Evolutionary conservation across 768 basidiomycete species (phyloP).

Genomic region (Termitomyces titanicus): DNA sequence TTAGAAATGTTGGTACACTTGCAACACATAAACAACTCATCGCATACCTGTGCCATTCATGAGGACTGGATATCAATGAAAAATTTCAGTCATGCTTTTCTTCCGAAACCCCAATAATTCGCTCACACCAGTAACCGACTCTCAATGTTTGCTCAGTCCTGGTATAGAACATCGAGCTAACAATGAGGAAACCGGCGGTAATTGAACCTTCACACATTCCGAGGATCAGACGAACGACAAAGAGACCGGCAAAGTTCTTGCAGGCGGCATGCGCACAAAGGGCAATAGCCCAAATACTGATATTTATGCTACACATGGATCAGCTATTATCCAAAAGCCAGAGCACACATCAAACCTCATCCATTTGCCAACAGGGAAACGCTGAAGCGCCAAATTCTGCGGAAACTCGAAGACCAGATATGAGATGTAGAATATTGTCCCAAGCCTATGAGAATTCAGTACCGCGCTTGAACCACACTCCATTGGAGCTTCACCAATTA

Average conservation of each 20-base stretch:
- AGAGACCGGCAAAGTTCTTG: constrained; percentile 62
- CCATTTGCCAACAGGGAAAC: constrained; percentile 77
- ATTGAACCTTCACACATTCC: constrained; percentile 72
- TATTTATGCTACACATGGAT: constrained; percentile 46
- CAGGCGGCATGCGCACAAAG: constrained; percentile 66
- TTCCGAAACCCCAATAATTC: not conserved
- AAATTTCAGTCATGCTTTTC: not conserved
- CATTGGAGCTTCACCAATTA: constrained; percentile 45
- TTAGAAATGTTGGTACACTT: constrained; percentile 16
- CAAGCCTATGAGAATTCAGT: constrained; percentile 46
- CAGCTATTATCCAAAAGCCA: not conserved
- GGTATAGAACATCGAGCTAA: constrained; percentile 78
- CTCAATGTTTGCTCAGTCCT: constrained; percentile 64
- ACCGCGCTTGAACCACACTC: not conserved
- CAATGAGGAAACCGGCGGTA: constrained; percentile 75
- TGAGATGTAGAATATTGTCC: constrained; percentile 71
- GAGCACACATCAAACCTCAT: constrained; percentile 50
- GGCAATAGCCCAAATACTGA: constrained; percentile 62
- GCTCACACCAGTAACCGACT: constrained; percentile 76
- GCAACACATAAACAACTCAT: not conserved
- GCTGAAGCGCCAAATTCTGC: constrained; percentile 67
- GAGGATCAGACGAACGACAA: constrained; percentile 59
- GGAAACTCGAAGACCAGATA: constrained; percentile 73
- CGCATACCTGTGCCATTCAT: constrained; percentile 69
- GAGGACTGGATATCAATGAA: constrained; percentile 39